phyloP scores from a whole-genome alignment of 768 basidiomycete genomes.

The Lactarius sp. region DNA sequence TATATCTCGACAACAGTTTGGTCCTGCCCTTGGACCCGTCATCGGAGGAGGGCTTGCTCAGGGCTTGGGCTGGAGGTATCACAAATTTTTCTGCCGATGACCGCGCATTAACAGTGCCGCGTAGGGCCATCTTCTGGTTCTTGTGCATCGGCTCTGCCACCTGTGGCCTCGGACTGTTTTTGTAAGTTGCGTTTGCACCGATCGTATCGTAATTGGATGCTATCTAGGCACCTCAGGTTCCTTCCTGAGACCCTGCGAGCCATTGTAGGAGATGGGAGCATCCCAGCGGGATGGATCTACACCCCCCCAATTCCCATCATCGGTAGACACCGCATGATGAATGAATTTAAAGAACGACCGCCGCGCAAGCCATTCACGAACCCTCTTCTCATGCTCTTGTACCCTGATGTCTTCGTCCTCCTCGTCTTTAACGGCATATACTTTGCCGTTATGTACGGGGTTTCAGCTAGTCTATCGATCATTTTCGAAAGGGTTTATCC shows the following conservation, averaged over 20 bases:
- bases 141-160: conserved; percentile 34
- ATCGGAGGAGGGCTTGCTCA: conserved; percentile 44
- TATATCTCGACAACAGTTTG: conserved; percentile 26
- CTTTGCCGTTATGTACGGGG: conserved; percentile 55
- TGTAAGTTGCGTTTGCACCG: conserved; percentile 28
- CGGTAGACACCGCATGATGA: conserved; percentile 23
- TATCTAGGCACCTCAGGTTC: conserved; percentile 30
- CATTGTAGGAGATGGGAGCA: conserved; percentile 41
- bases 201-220: background rate
- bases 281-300: conserved; percentile 32
- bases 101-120: background rate
- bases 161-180: conserved; percentile 35
- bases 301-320: conserved; percentile 34
- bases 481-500: conserved; percentile 57
- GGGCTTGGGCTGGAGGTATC: conserved; percentile 33
- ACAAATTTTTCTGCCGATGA: background rate
- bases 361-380: conserved; percentile 42
- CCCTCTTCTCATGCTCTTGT: conserved; percentile 50
- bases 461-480: conserved; percentile 56
- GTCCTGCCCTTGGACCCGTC: conserved; percentile 39
- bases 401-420: conserved; percentile 53
- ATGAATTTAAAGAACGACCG: conserved; percentile 11
- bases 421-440: conserved; percentile 49
- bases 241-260: conserved; percentile 47
- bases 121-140: conserved; percentile 43